phyloP scores from a whole-genome alignment of 2,329 filamentous ascomycete genomes.

The Mollisiaceae sp. region DNA sequence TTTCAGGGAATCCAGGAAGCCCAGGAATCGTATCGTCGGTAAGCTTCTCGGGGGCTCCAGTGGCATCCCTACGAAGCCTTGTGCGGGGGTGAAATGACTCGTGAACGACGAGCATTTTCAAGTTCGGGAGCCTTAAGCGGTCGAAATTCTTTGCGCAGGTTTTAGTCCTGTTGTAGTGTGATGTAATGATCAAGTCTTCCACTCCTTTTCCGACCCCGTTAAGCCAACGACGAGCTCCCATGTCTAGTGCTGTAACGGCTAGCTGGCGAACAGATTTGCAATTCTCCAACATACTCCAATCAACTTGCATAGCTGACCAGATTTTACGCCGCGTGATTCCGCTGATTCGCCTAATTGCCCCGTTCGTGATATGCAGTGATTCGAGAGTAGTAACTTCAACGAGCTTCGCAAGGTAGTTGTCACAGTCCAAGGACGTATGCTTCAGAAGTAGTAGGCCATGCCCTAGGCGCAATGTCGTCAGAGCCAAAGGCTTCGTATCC shows the following conservation, averaged over 20 bases:
- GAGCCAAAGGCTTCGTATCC: neutral
- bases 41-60: too few species aligned
- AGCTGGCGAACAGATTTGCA: neutral
- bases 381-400: neutral
- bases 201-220: neutral
- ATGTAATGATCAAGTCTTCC: neutral
- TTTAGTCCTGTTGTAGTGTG: too few species aligned
- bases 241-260: neutral
- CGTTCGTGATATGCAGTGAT: neutral
- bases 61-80: too few species aligned
- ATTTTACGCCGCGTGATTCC: neutral
- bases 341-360: neutral
- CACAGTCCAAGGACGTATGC: neutral
- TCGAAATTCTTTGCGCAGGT: too few species aligned
- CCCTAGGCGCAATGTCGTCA: neutral
- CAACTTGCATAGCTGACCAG: neutral
- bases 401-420: neutral
- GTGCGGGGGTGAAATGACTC: too few species aligned
- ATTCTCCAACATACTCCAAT: neutral
- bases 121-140: too few species aligned
- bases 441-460: neutral
- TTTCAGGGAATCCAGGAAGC: too few species aligned
- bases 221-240: neutral
- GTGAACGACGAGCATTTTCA: too few species aligned
- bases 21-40: too few species aligned